These are phyloP conservation scores for Eutrema japonicum DNA, from an alignment of 345 rosid species.

Conservation along the genomic window DNA sequence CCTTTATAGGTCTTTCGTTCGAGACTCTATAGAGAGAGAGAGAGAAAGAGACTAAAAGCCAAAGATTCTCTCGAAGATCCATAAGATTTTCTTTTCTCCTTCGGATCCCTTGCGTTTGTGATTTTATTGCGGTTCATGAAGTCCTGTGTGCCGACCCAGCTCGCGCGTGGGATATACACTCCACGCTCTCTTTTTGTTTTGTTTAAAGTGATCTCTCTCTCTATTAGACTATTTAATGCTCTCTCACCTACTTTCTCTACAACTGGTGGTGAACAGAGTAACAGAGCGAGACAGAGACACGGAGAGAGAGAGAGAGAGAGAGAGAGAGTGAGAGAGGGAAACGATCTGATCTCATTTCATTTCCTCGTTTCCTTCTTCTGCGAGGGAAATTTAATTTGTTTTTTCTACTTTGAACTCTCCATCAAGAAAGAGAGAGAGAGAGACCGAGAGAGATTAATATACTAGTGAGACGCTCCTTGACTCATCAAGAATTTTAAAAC, in stretches of 20 bases:
- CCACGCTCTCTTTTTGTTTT: not conserved
- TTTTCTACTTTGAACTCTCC: conserved; percentile 26
- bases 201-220: not conserved
- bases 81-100: conserved; percentile 44
- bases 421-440: conserved; percentile 8
- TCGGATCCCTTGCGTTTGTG: conserved; percentile 26
- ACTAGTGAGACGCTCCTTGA: conserved; percentile 25
- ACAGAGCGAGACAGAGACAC: conserved; percentile 32
- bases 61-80: conserved; percentile 47
- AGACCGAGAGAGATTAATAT: conserved; percentile 8
- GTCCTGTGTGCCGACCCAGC: conserved; percentile 28
- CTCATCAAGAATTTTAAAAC: conserved; percentile 14
- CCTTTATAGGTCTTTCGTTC: conserved; percentile 33
- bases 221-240: conserved; percentile 24
- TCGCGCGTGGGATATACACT: conserved; percentile 27
- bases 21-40: conserved; percentile 16
- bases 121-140: conserved; percentile 31
- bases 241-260: conserved; percentile 40
- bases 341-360: conserved; percentile 34
- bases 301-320: not conserved
- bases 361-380: conserved; percentile 39
- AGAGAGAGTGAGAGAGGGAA: not conserved
- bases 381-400: conserved; percentile 39
- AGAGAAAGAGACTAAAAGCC: conserved; percentile 21
- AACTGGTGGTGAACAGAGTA: conserved; percentile 44